phyloP scores from a whole-genome alignment of 202 grass and related monocot genomes.

The Tripidium arundinaceum region DNA sequence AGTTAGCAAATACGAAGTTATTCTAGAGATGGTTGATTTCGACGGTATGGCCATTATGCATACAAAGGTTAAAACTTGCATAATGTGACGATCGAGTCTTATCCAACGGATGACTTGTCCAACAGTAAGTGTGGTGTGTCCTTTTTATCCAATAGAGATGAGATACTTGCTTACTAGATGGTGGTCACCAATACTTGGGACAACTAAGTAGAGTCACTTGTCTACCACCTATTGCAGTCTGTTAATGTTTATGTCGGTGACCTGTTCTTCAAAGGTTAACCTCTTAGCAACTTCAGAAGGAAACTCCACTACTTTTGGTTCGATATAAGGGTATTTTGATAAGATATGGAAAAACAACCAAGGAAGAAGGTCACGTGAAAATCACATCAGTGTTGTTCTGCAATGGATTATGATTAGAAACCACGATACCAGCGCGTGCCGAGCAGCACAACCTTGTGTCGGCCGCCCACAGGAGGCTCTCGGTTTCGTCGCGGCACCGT shows the following conservation, averaged over 20 bases:
- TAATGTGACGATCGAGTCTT: too few species aligned
- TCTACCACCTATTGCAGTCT: slow-evolving; percentile 77
- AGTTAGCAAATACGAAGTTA: slow-evolving; percentile 72
- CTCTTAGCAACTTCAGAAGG: slow-evolving; percentile 86
- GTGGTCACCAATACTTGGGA: too few species aligned
- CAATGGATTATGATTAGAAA: too few species aligned
- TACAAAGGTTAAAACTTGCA: too few species aligned
- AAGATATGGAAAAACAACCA: too few species aligned
- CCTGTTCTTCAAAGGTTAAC: slow-evolving; percentile 96
- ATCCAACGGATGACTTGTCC: slow-evolving; percentile 75
- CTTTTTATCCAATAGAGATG: slow-evolving; percentile 76
- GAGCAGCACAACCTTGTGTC: too few species aligned
- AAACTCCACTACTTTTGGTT: slow-evolving; percentile 39
- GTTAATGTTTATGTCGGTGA: slow-evolving; percentile 65
- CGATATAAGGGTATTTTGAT: too few species aligned
- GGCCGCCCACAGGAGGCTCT: too few species aligned
- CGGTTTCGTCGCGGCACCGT: too few species aligned
- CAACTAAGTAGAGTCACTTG: slow-evolving; percentile 66
- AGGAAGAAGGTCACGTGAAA: too few species aligned
- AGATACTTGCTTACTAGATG: slow-evolving; percentile 83
- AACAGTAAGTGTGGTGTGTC: slow-evolving; percentile 74
- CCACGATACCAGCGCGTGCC: too few species aligned
- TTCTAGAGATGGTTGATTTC: slow-evolving; percentile 93
- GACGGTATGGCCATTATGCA: slow-evolving; percentile 89
- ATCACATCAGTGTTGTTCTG: too few species aligned